Percentiles rank a stretch among this genome's conserved stretches.
Conservation (phyloP, 805 yeast species). For the Priceomyces carsonii region DNA sequence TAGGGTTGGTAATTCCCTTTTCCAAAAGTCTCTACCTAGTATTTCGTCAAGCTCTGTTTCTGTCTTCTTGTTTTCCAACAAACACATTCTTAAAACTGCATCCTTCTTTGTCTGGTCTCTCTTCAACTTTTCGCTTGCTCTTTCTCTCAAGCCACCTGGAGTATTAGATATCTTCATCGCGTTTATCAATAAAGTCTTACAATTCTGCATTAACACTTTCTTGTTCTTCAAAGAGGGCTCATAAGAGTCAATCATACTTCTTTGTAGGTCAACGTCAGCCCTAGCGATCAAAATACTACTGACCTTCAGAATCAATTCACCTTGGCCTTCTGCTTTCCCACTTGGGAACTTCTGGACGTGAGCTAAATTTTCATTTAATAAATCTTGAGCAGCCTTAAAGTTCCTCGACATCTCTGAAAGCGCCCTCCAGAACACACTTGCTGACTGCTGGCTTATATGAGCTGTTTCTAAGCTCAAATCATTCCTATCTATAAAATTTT, state of each 20-base stretch:
- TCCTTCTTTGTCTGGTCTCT: constrained; percentile 46
- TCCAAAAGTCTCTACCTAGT: constrained; percentile 32
- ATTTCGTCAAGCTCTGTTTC: constrained; percentile 30
- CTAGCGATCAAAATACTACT: constrained; percentile 49
- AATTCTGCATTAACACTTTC: constrained; percentile 36
- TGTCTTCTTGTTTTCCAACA: constrained; percentile 41
- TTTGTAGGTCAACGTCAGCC: constrained; percentile 53
- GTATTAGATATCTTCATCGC: constrained; percentile 46
- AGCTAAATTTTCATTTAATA: constrained; percentile 21
- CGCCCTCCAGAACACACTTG: constrained; percentile 37
- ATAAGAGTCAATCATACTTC: constrained; percentile 34
- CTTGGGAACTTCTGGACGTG: constrained; percentile 14
- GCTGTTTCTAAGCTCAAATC: constrained; percentile 16
- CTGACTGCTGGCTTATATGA: constrained; percentile 10
- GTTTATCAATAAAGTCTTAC: constrained; percentile 44
- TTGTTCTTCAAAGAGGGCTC: constrained; percentile 31
- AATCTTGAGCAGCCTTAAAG: constrained; percentile 41
- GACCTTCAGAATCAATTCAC: constrained; percentile 34
- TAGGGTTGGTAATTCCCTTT: constrained; percentile 23
- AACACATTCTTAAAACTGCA: constrained; percentile 46
- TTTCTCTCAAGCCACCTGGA: constrained; percentile 54
- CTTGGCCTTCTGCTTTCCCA: constrained; percentile 25
- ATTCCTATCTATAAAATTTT: constrained; percentile 42
- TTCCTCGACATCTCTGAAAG: constrained; percentile 36
- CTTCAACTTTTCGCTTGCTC: constrained; percentile 40